A percentile compares a stretch with the other conserved stretches of the same genome.
Evolutionary conservation across 495 filamentous ascomycete genomes (phyloP).

Genomic region (Elaphomyces granulatus): DNA sequence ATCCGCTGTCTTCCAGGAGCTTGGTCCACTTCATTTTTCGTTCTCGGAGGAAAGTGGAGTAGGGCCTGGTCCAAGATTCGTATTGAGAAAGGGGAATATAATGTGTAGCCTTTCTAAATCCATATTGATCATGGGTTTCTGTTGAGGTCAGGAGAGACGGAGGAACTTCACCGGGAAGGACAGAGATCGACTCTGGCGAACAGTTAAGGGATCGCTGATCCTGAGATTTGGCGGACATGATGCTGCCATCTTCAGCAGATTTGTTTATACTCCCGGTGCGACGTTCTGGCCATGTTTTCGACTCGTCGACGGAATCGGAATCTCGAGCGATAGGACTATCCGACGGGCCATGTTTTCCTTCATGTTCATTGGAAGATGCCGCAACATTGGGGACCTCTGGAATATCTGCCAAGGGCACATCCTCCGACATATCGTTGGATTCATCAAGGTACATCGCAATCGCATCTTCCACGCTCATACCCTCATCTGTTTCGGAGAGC

Average conservation of each 20-base stretch:
- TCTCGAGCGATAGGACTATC: neutral
- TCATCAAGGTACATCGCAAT: conserved; percentile 88
- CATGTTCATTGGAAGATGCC: conserved; percentile 24
- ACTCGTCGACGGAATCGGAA: neutral
- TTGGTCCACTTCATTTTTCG: conserved; percentile 69
- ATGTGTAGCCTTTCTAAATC: conserved; percentile 78
- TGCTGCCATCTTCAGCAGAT: conserved; percentile 11
- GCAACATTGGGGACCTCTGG: conserved; percentile 18
- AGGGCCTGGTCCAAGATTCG: conserved; percentile 63
- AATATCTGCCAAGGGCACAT: conserved; percentile 23
- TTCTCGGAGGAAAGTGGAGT: conserved; percentile 52
- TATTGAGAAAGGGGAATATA: conserved; percentile 65
- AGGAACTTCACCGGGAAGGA: conserved; percentile 28
- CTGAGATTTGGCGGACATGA: conserved; percentile 4
- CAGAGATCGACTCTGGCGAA: conserved; percentile 26
- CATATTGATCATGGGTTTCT: conserved; percentile 61
- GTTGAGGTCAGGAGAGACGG: conserved; percentile 21
- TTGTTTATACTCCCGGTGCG: conserved; percentile 8
- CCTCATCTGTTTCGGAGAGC: conserved; percentile 47
- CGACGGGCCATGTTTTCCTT: conserved; percentile 4
- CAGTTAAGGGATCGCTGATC: conserved; percentile 9
- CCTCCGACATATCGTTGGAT: conserved; percentile 46
- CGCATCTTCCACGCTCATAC: conserved; percentile 79
- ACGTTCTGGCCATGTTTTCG: neutral
- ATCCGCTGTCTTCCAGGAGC: conserved; percentile 59